Evolutionary conservation across 2,329 filamentous ascomycete genomes (phyloP).

Genomic region (Rhynchosporium agropyri): DNA sequence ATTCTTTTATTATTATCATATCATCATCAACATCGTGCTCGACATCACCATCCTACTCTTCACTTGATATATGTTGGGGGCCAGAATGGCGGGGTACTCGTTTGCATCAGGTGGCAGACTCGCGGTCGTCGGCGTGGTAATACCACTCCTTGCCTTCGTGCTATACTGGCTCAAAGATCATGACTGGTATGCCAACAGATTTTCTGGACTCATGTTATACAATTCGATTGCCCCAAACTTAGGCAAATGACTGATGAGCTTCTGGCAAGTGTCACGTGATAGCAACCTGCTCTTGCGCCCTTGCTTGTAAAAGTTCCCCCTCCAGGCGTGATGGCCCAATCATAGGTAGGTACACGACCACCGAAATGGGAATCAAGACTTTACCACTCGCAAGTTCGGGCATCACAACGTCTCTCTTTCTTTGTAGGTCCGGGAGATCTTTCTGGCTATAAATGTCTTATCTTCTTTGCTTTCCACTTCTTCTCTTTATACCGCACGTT

Average conservation of each 20-base stretch:
- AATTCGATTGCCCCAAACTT: background rate
- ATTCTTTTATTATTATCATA: background rate
- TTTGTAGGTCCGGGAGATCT: no score
- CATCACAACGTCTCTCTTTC: no score
- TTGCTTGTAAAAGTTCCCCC: background rate
- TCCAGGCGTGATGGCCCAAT: no score
- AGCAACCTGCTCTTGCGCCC: background rate
- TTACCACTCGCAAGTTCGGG: no score
- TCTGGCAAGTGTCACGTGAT: background rate
- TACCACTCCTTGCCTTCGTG: constrained; percentile 29
- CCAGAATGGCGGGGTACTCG: constrained; percentile 30
- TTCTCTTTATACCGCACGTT: background rate
- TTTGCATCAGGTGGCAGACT: constrained; percentile 16
- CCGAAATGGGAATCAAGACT: no score
- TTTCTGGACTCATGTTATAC: background rate
- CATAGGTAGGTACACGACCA: no score
- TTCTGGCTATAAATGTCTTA: background rate
- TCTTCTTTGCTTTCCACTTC: background rate
- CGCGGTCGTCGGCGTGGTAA: constrained; percentile 20
- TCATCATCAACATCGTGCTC: background rate
- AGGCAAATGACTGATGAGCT: background rate
- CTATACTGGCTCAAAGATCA: constrained; percentile 29
- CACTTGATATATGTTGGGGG: constrained; percentile 12
- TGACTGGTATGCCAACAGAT: constrained; percentile 30
- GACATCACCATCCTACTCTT: background rate